Evolutionary conservation across 2,329 filamentous ascomycete genomes (phyloP), one percentile per base, ranked within the genome.

Genomic region (Trichoderma koningii): DNA sequence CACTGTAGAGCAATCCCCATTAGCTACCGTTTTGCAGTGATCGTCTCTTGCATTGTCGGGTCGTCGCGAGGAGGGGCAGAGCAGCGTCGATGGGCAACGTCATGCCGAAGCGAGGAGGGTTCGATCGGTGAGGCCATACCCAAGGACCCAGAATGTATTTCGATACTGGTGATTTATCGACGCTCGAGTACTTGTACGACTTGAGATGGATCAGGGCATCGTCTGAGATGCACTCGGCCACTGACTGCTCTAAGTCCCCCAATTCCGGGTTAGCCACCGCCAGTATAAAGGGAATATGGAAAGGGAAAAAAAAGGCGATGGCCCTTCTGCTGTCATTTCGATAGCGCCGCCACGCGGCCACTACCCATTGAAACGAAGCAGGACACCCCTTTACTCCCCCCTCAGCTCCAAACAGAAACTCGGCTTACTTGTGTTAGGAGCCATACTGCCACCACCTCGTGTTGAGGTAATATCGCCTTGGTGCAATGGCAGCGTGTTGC

Each of bases 171-270:
- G 93, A 97, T 79, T 97, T 94, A 83, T 99, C 95, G 78, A 99
- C 93, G 73, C 90, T 92, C 71, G 93, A 96, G 79, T 99, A 99
- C 76, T 97, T 96, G 87, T 99, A 99, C 66, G 89, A 89, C 79
- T 93, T 95, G 72, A 99, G 88, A 76, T 97, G 93, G 67, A 90
- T 83, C 71, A 99, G 86, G 63, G 92, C 92, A 73, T 98, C 93
- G 73, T 97, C 92, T 30, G 93, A 96, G 71, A 98, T 82, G 78
- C 89, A 90, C 77, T 89, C 88, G 71, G 88, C 86, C 65, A 81
- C 84, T 61, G 87, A 87, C 77, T 79, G 73, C 66, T 72, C 78
- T 78, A 64, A 14, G 30, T 55, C 34, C 50, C 60, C 41, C 47
- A 50, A 66, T 15, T 38, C 21, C 52, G 41, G 41, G 59, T 63